phyloP scores from a whole-genome alignment of 1,139 yeast genomes.

The Nakaseomyces nivariensis region DNA sequence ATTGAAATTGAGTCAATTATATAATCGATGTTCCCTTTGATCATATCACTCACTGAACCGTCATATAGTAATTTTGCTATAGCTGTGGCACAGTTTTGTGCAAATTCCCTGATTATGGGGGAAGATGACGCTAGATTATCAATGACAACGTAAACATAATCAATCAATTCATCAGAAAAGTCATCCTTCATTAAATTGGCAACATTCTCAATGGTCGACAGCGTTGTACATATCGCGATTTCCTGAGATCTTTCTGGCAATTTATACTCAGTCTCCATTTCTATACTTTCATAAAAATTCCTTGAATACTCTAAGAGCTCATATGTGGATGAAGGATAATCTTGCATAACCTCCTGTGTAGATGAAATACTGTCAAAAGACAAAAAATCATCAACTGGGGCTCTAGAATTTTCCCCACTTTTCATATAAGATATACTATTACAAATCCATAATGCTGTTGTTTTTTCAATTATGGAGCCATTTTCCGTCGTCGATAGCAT shows the following conservation, averaged over 20 bases:
- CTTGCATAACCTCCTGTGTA: not conserved
- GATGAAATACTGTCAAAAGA: not conserved
- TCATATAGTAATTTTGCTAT: constrained; percentile 48
- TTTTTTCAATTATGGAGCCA: constrained; percentile 10
- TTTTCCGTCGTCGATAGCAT: constrained; percentile 12
- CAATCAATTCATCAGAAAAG: constrained; percentile 43
- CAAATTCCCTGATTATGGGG: constrained; percentile 35
- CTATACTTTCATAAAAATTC: constrained; percentile 19
- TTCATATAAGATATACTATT: constrained; percentile 23
- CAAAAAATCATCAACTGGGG: not conserved
- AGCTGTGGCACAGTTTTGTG: constrained; percentile 36
- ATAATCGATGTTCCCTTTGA: constrained; percentile 68
- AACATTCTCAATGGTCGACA: constrained; percentile 36
- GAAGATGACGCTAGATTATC: constrained; percentile 44
- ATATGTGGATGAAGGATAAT: constrained; percentile 10
- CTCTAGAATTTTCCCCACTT: constrained; percentile 4
- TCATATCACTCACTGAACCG: constrained; percentile 45
- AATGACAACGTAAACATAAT: constrained; percentile 45
- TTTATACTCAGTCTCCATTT: constrained; percentile 10
- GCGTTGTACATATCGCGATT: constrained; percentile 9
- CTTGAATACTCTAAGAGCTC: constrained; percentile 26
- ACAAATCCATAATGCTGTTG: constrained; percentile 28
- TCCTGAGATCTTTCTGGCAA: constrained; percentile 10
- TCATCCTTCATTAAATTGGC: constrained; percentile 33
- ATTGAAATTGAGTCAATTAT: constrained; percentile 65